Base-by-base conservation (phyloP, 176 grass and related monocot species). In the Oryza glaberrima region DNA sequence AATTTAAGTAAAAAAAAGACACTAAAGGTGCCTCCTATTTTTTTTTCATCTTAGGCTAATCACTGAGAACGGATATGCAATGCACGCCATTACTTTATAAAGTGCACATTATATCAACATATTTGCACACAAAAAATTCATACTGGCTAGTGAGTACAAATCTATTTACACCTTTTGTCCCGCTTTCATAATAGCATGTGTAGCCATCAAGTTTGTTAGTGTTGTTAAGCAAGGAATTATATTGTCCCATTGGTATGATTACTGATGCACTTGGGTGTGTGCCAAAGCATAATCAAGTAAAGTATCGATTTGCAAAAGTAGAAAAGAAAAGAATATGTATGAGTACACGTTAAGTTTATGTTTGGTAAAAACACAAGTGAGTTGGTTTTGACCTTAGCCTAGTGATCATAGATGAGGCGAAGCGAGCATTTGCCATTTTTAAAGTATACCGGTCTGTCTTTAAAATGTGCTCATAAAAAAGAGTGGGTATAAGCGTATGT, bases 161-260 rank as follows among this genome's bases (percentile, higher is more conserved):
- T 40, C 32, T 17, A 61, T 77, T 41, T 43, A 13, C 65, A 65
- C 11, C 16, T 15, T 65, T 70, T 35, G 3, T 56, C 20, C 41
- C 43, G 47, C 19, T 26, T 69, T 75, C 19, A 28, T 20, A 36
- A 12, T 46, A 20, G 15, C 82, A 58, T 44, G 68, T 76, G 36
- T 34, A 60, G 7, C 20, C 35, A 81, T 87, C 71, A 45, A 61
- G 64, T 81, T 87, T 81, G 78, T 69, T 69, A 87, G 47, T 32
- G 78, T 54, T 81, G 60, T 67, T 81, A 81, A 87, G 72, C 78
- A 76, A 87, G 11, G 38, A 46, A 79, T 85, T 81, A 63, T 76
- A 25, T 11, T 69, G 78, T 58, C 47, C 41, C 3, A 4, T 11
- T 56, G 69, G 16, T 47, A 81, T 87, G 70, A 75, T 56, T 75